Evolutionary conservation across 2,329 filamentous ascomycete genomes (phyloP).

Genomic region (Tolypocladium nubicola): DNA sequence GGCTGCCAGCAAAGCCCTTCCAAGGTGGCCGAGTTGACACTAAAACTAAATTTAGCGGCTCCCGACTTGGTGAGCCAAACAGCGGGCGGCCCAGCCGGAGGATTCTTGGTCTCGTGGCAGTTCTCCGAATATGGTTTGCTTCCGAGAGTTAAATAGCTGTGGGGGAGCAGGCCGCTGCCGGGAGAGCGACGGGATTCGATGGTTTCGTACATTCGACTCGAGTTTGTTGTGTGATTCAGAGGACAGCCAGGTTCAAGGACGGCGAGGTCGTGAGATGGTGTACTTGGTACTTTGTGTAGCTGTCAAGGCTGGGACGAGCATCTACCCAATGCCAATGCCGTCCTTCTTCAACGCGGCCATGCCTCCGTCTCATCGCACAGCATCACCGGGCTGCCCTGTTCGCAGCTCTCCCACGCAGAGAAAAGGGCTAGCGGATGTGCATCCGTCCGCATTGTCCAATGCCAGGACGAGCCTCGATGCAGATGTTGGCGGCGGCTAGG

Average conservation of each 20-base stretch:
- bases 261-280: neutral
- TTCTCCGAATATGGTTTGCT: neutral
- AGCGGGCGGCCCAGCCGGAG: neutral
- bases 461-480: neutral
- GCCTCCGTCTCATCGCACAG: neutral
- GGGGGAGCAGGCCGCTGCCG: neutral
- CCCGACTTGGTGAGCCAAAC: neutral
- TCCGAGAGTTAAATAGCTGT: neutral
- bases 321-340: neutral
- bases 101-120: neutral
- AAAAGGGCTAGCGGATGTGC: neutral
- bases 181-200: neutral
- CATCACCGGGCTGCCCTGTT: neutral
- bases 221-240: neutral
- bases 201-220: neutral
- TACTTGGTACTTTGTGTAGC: neutral
- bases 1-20: neutral
- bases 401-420: neutral
- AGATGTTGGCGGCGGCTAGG: neutral
- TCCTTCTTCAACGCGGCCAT: neutral
- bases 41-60: neutral
- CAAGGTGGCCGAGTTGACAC: neutral
- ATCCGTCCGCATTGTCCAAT: neutral
- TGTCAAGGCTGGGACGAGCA: too few species aligned
- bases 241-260: neutral